Conservation (phyloP, 2,329 filamentous ascomycete species). For the Nigrospora osmanthi region DNA sequence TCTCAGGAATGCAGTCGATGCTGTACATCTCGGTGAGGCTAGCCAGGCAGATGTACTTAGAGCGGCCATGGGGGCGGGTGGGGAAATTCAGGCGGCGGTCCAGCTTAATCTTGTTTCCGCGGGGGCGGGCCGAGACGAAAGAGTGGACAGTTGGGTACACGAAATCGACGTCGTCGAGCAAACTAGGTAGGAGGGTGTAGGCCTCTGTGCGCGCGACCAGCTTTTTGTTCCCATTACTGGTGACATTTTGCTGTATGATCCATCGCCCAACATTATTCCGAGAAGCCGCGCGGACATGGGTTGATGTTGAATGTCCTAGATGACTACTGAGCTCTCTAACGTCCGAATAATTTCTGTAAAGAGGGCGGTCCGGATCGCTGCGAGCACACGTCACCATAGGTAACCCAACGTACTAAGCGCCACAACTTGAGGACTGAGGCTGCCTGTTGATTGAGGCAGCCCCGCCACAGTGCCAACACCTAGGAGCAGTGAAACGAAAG, state of each 20-base stretch:
- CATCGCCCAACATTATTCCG: background rate
- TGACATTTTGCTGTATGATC: background rate
- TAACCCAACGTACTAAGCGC: background rate
- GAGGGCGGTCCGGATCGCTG: background rate
- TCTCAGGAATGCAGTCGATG: conserved; percentile 2
- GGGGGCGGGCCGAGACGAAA: background rate
- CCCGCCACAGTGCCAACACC: background rate
- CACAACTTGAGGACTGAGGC: background rate
- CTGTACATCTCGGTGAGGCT: background rate
- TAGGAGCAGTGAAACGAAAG: background rate
- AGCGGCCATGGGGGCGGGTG: background rate
- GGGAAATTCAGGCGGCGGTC: background rate
- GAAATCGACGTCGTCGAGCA: background rate
- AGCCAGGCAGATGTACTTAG: background rate
- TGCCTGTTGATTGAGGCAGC: background rate
- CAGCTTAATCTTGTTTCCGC: background rate
- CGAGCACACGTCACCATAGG: background rate
- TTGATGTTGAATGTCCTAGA: background rate
- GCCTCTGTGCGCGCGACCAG: conserved; percentile 1
- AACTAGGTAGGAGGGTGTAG: background rate
- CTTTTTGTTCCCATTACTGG: background rate
- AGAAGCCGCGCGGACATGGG: background rate
- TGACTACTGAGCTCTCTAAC: background rate
- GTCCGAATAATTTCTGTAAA: background rate
- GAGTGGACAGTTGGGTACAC: conserved; percentile 2